Conservation (phyloP, 306 rosid species). For the Hippophae rhamnoides region DNA sequence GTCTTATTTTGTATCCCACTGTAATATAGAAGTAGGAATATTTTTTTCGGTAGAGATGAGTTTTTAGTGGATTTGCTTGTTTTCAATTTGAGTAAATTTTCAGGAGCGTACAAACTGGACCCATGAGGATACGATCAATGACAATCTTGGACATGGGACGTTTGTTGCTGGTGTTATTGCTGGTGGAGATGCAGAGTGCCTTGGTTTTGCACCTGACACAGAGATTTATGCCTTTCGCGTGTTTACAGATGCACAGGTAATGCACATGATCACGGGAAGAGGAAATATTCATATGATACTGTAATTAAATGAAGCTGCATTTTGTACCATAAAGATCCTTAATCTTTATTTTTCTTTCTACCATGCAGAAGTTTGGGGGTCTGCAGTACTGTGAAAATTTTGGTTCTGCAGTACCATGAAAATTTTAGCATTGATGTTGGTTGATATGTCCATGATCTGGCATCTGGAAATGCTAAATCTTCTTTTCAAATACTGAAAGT, state of each 20-base stretch:
- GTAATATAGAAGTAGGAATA: not conserved
- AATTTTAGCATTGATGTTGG: conserved; percentile 10
- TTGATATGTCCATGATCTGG: conserved; percentile 4
- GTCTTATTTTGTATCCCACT: not conserved
- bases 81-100: conserved; percentile 16
- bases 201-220: conserved; percentile 94
- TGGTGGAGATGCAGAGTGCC: conserved; percentile 78
- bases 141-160: conserved; percentile 97
- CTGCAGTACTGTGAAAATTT: too few relatives aligned
- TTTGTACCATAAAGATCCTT: not conserved
- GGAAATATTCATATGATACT: not conserved
- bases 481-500: not conserved
- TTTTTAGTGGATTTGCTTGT: conserved; percentile 7
- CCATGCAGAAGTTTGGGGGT: not conserved
- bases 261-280: conserved; percentile 28
- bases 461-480: not conserved
- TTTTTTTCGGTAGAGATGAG: conserved; percentile 4
- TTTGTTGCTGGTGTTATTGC: conserved; percentile 97
- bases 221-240: conserved; percentile 98
- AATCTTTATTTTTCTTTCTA: not conserved
- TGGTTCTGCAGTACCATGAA: not conserved
- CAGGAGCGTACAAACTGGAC: conserved; percentile 99
- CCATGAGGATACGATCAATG: conserved; percentile 79
- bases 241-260: conserved; percentile 99
- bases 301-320: not conserved